These are phyloP conservation scores for Fusarium sulawesiense DNA, from an alignment of 2,329 filamentous ascomycete genomes.

Conservation along the genomic window DNA sequence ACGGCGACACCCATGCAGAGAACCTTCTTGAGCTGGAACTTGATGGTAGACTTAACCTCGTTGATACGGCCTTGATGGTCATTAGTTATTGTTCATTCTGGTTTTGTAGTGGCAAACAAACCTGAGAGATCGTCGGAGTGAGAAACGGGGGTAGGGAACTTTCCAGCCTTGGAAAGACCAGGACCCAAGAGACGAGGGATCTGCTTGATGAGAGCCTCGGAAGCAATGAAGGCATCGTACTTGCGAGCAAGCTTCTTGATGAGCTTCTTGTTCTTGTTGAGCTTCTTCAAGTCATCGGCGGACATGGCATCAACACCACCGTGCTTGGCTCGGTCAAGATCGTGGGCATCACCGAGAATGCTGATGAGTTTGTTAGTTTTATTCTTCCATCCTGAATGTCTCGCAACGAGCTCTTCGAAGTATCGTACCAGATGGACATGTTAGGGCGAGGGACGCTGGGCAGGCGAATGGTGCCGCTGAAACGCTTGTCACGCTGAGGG, in stretches of 20 bases:
- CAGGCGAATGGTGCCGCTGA: slow-evolving; percentile 98
- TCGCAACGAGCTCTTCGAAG: neutral
- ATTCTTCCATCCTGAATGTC: neutral
- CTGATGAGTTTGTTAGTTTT: slow-evolving; percentile 41
- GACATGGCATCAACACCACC: slow-evolving; percentile 98
- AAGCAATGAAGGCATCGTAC: slow-evolving; percentile 99
- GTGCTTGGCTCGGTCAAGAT: slow-evolving; percentile 99
- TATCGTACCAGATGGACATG: slow-evolving; percentile 78
- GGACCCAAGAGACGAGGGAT: slow-evolving; percentile 99
- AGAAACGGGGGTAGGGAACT: slow-evolving; percentile 99
- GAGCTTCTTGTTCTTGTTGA: slow-evolving; percentile 99
- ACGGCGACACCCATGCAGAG: slow-evolving; percentile 99
- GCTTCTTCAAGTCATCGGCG: slow-evolving; percentile 99
- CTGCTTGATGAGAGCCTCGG: slow-evolving; percentile 98
- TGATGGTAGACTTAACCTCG: slow-evolving; percentile 99
- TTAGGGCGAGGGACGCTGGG: slow-evolving; percentile 89
- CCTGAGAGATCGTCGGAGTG: slow-evolving; percentile 90
- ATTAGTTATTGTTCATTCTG: neutral
- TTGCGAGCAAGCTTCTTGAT: slow-evolving; percentile 99
- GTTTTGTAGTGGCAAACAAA: neutral
- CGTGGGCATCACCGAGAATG: slow-evolving; percentile 83
- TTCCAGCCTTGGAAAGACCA: slow-evolving; percentile 98
- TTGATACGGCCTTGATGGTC: slow-evolving; percentile 77
- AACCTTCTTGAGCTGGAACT: slow-evolving; percentile 99
- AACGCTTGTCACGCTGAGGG: slow-evolving; percentile 99